phyloP scores from a whole-genome alignment of 2,329 filamentous ascomycete species.

The Scytalidium lignicola region DNA sequence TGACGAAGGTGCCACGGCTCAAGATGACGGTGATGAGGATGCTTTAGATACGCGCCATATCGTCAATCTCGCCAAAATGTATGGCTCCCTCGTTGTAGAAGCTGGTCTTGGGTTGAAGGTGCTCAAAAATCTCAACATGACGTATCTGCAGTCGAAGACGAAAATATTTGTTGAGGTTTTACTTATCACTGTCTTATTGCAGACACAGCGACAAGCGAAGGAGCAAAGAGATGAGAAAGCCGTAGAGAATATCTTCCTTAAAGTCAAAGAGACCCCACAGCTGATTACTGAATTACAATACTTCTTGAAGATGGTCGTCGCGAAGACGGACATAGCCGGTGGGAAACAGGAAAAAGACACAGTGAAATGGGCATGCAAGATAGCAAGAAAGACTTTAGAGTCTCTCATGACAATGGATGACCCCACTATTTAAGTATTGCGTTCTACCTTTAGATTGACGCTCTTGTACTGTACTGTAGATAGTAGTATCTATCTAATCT shows the following conservation, averaged over 20 bases:
- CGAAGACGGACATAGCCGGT: constrained; percentile 54
- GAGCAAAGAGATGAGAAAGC: constrained; percentile 47
- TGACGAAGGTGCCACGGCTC: constrained; percentile 32
- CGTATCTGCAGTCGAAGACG: constrained; percentile 71
- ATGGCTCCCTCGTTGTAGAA: constrained; percentile 55
- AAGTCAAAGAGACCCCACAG: constrained; percentile 57
- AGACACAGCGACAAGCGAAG: constrained; percentile 50
- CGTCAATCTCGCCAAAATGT: constrained; percentile 65
- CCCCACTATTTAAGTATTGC: neutral
- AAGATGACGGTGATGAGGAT: constrained; percentile 52
- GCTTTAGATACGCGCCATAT: constrained; percentile 50
- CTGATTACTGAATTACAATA: constrained; percentile 72
- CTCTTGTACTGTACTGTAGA: too few relatives aligned
- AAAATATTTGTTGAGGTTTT: constrained; percentile 75
- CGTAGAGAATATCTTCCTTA: constrained; percentile 62
- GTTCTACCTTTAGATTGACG: too few relatives aligned
- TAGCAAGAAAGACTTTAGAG: constrained; percentile 32
- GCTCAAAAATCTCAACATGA: constrained; percentile 70
- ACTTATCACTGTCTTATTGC: constrained; percentile 68
- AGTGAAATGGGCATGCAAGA: constrained; percentile 42
- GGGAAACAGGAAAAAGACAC: constrained; percentile 42
- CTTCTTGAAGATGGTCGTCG: constrained; percentile 71
- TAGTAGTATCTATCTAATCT: too few relatives aligned
- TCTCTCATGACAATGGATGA: constrained; percentile 15
- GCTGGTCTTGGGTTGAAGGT: constrained; percentile 53